Base-by-base conservation (phyloP, 2,329 filamentous ascomycete species). In the Aspergillus melleus region DNA sequence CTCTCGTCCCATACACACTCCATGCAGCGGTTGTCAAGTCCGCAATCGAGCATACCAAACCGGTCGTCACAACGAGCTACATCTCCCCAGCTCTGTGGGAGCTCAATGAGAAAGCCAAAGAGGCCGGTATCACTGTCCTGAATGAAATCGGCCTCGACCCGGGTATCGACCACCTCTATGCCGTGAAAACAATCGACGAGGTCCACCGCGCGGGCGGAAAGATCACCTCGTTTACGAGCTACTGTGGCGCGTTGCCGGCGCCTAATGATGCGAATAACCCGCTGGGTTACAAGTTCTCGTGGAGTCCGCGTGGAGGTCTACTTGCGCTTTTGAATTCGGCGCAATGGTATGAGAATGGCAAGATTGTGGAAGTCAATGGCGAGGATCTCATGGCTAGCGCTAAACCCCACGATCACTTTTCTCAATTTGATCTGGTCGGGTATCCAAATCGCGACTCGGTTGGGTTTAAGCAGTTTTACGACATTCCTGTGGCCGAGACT, bases 81-180 rank as follows among this genome's bases (percentile, higher is more conserved):
- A 55, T 55, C 32, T 59, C 52, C 8, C 52, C 52, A 1, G 24
- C 52, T 1, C 52, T 59, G 12, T 50, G 57, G 47, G 57, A 16
- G 4, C 46, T 59, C 30, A 20, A 59, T 24, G 32, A 50, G 9
- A 3, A 44, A 16, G 57, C 46, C 46, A 42, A 46, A 11, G 24
- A 32, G 44, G 57, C 46, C 4, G 57, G 52, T 8, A 47, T 47
- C 20, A 47, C 44, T 2, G 46, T 59, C 2, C 49, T 49, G 2
- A 26, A 55, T 14, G 57, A 59, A 24, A 55, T 59, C 24, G 52
- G 57, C 3, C 46, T 55, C 2, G 52, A 55, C 19, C 52, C 57
- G 3, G 52, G 57, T 3, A 55, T 59, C 44, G 57, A 59, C 36
- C 57, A 55, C 26, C 57, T 59, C 20, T 59, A 59, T 46, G 57